Evolutionary conservation across 768 basidiomycete species (phyloP), one percentile per base, ranked within the genome.

Genomic region (Brasilioporus rufonigricans): DNA sequence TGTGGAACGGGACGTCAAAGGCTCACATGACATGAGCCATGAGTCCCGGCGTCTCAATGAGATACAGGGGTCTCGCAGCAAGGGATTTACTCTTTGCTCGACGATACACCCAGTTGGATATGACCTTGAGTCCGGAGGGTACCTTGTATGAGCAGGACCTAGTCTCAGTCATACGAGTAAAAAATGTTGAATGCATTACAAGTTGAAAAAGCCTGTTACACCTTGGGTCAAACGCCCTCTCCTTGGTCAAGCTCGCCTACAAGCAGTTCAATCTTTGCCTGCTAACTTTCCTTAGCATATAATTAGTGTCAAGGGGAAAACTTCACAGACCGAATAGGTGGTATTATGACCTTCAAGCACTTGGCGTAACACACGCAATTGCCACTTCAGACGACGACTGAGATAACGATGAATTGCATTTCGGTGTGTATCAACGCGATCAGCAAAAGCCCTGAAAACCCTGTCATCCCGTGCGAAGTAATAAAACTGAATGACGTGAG

Each of bases 391-490:
- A 35, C 84, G 79, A 27, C 80, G 79, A 52, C 74, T 79, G 21
- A 83, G 69, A 31, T 74, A 73, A 40, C 71, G 75, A 38, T 80
- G 76, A 39, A 86, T 81, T 12, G 74, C 72, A 52, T 61, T 64
- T 61, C 76, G 77, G 62, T 81, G 72, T 27, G 53, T 58, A 44
- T 68, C 65, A 38, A 58, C 44, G 55, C 65, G 79, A 62, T 80
- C 77, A 21, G 65, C 62, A 55, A 93, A 89, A 3, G 85, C 81
- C 59, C 79, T 85, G 70, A 87, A 89, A 14, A 91, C 84, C 33
- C 95, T 84, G 57, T 93, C 88, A 70, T 98, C 96, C 21, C 96
- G 82, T 41, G 95, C 96, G 65, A 98, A 98, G 64, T 88, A 93
- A 58, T 89, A 94, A n/a, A 85, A 80, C 91, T 64, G 48, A 33